Conservation (phyloP, 352 stramenopile species). For the Phytophthora foliorum region DNA sequence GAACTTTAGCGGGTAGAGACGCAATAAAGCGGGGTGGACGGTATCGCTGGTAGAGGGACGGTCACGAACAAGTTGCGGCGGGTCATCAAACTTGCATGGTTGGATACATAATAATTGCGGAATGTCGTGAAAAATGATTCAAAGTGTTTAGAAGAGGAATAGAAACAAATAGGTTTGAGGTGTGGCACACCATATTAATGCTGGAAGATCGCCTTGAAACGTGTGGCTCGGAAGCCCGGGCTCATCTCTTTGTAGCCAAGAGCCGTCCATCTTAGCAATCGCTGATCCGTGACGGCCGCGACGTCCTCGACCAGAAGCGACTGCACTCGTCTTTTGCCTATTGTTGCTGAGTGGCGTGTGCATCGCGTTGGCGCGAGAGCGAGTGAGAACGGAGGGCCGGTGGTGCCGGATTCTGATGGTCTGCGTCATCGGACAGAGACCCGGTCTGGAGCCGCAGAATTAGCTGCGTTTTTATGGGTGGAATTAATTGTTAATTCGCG, state of each 20-base stretch:
- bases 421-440: constrained; percentile 22
- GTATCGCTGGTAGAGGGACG: no score
- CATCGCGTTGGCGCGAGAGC: background rate
- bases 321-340: background rate
- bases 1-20: background rate
- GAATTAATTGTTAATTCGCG: constrained; percentile 29
- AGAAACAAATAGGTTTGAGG: background rate
- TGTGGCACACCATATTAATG: constrained; percentile 11
- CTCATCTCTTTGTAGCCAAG: constrained; percentile 41
- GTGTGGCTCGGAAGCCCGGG: constrained; percentile 29
- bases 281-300: background rate
- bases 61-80: no score
- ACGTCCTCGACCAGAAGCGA: constrained; percentile 9
- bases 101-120: no score
- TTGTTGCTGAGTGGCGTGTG: background rate
- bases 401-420: constrained; percentile 34
- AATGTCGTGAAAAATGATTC: no score
- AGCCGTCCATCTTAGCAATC: constrained; percentile 25
- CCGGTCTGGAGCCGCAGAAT: constrained; percentile 4
- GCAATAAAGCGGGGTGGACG: background rate
- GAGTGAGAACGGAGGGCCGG: background rate
- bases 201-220: constrained; percentile 39
- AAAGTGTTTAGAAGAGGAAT: constrained; percentile 8
- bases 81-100: no score
- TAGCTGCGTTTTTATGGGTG: constrained; percentile 19